These are phyloP conservation scores for Mytilinidion resinicola DNA, from an alignment of 495 filamentous ascomycete species.

Conservation along the genomic window DNA sequence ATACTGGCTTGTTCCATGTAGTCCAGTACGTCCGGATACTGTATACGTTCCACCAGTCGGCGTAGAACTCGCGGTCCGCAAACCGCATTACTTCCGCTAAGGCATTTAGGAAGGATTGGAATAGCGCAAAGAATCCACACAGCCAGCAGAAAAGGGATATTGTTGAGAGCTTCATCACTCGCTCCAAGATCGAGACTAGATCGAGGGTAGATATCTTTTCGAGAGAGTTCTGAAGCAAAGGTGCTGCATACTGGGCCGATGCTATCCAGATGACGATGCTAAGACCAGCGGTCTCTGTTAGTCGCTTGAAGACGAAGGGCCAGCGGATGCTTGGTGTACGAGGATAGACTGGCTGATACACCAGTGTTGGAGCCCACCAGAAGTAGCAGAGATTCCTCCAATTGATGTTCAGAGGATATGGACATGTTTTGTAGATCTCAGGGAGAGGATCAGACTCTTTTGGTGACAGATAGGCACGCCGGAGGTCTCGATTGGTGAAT, in stretches of 20 bases:
- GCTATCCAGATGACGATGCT: constrained; percentile 88
- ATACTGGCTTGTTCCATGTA: constrained; percentile 95
- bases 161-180: constrained; percentile 88
- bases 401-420: constrained; percentile 87
- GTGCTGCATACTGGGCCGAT: constrained; percentile 86
- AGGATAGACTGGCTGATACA: constrained; percentile 96
- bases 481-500: constrained; percentile 91
- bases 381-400: constrained; percentile 83
- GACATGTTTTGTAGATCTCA: constrained; percentile 70
- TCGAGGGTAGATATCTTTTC: constrained; percentile 78
- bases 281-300: constrained; percentile 67
- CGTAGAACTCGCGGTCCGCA: constrained; percentile 89
- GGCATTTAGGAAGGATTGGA: constrained; percentile 84
- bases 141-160: constrained; percentile 94
- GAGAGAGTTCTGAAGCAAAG: constrained; percentile 80
- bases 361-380: constrained; percentile 92
- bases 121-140: constrained; percentile 91
- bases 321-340: constrained; percentile 70
- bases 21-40: constrained; percentile 87
- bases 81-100: constrained; percentile 86
- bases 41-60: constrained; percentile 94
- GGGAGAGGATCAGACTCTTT: constrained; percentile 55
- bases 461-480: constrained; percentile 75
- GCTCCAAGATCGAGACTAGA: constrained; percentile 73
- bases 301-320: constrained; percentile 75